Conservation (phyloP, 768 basidiomycete species). For the Glaciozyma antarctica region DNA sequence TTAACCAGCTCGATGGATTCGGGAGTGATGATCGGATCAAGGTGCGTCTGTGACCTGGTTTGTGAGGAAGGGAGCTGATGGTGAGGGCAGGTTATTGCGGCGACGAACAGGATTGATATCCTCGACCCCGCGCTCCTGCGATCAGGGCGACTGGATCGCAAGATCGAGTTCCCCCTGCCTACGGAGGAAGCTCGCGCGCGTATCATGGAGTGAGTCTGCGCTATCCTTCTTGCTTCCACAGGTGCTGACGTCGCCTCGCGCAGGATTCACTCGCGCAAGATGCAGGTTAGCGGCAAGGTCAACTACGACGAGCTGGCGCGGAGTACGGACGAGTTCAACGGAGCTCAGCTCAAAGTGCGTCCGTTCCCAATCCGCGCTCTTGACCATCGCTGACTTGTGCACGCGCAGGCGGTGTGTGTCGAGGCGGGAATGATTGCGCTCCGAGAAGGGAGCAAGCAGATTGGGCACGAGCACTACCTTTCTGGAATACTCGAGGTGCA, state of each 20-base stretch:
- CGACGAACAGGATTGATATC: constrained; percentile 97
- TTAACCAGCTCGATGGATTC: constrained; percentile 97
- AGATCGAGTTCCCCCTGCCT: constrained; percentile 96
- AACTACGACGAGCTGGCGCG: constrained; percentile 95
- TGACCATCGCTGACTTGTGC: background rate
- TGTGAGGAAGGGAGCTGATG: background rate
- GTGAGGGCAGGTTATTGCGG: constrained; percentile 76
- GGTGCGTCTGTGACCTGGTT: constrained; percentile 45
- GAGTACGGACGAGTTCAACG: constrained; percentile 97
- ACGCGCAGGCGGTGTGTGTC: constrained; percentile 81
- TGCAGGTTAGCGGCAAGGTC: constrained; percentile 75
- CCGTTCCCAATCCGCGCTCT: too few relatives aligned
- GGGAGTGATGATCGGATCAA: constrained; percentile 95
- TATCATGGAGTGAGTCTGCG: constrained; percentile 57
- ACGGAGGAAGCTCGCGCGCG: constrained; percentile 92
- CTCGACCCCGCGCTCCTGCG: constrained; percentile 96
- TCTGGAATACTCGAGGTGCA: constrained; percentile 78
- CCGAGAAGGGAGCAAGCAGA: constrained; percentile 75
- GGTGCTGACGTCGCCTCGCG: background rate
- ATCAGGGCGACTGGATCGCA: constrained; percentile 92
- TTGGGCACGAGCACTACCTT: constrained; percentile 86
- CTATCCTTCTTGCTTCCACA: too few relatives aligned
- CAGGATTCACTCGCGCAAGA: constrained; percentile 86
- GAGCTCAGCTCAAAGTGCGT: constrained; percentile 52
- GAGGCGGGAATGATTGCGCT: constrained; percentile 99